Evolutionary conservation across 164 flowering plant species (phyloP).

Genomic region (Akebia trifoliata): DNA sequence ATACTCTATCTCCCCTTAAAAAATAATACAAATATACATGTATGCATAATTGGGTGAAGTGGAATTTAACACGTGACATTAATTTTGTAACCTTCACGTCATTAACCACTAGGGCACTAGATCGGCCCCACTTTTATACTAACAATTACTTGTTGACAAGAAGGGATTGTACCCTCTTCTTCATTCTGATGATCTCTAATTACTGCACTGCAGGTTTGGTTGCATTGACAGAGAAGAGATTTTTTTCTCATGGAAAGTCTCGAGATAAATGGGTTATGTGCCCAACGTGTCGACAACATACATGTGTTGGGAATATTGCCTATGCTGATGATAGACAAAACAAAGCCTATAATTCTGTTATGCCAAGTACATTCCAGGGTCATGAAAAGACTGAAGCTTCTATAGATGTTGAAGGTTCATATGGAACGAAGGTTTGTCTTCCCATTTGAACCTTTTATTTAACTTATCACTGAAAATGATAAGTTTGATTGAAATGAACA

Average conservation of each 20-base stretch:
- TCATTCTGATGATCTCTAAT: slow-evolving; percentile 2
- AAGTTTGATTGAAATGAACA: too few relatives aligned
- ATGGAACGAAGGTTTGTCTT: slow-evolving; percentile 78
- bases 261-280: slow-evolving; percentile 72
- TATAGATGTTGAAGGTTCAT: slow-evolving; percentile 72
- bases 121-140: too few relatives aligned
- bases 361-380: slow-evolving; percentile 22
- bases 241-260: slow-evolving; percentile 30
- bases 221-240: slow-evolving; percentile 57
- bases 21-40: not conserved
- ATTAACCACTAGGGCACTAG: not conserved
- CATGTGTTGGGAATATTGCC: slow-evolving; percentile 72
- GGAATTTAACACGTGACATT: too few relatives aligned
- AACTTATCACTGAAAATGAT: not conserved
- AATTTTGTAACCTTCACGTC: too few relatives aligned
- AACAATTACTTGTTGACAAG: not conserved
- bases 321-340: slow-evolving; percentile 58
- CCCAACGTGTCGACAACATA: slow-evolving; percentile 86
- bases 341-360: slow-evolving; percentile 23
- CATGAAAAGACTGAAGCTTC: slow-evolving; percentile 45
- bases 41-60: not conserved
- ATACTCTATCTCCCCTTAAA: not conserved
- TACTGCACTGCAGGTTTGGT: slow-evolving; percentile 57
- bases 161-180: not conserved
- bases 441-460: not conserved